Evolutionary conservation across 202 grass and related monocot species (phyloP).

Genomic region (Saccharum hybrid): DNA sequence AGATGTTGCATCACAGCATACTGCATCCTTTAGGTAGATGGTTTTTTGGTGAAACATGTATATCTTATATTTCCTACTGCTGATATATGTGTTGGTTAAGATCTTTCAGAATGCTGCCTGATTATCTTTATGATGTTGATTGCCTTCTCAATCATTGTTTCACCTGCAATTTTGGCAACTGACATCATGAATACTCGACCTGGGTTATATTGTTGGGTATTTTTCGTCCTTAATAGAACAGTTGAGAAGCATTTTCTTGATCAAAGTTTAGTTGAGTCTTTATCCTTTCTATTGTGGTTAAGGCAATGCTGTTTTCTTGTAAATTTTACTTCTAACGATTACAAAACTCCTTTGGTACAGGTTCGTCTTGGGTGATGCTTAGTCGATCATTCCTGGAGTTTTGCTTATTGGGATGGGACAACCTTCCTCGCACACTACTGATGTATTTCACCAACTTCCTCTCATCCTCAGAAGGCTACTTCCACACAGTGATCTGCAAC

Average conservation of each 20-base stretch:
- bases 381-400: conserved; percentile 77
- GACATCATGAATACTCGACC: background rate
- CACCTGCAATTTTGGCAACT: background rate
- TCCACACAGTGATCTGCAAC: conserved; percentile 90
- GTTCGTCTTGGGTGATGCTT: conserved; percentile 74
- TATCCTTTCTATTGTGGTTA: conserved; percentile 31
- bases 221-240: background rate
- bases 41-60: background rate
- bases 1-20: background rate
- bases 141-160: background rate
- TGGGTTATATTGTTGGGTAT: background rate
- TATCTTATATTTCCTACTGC: background rate
- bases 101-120: background rate
- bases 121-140: background rate
- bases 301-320: background rate
- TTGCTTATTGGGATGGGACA: conserved; percentile 78
- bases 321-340: background rate
- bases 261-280: background rate
- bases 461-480: conserved; percentile 76
- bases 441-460: conserved; percentile 94
- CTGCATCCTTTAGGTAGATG: background rate
- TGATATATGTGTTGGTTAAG: conserved; percentile 7
- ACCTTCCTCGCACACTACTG: conserved; percentile 76
- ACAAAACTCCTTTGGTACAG: conserved; percentile 44
- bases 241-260: conserved; percentile 27